Evolutionary conservation across 306 rosid genomes (phyloP).

Genomic region (Rubus parviflorus): DNA sequence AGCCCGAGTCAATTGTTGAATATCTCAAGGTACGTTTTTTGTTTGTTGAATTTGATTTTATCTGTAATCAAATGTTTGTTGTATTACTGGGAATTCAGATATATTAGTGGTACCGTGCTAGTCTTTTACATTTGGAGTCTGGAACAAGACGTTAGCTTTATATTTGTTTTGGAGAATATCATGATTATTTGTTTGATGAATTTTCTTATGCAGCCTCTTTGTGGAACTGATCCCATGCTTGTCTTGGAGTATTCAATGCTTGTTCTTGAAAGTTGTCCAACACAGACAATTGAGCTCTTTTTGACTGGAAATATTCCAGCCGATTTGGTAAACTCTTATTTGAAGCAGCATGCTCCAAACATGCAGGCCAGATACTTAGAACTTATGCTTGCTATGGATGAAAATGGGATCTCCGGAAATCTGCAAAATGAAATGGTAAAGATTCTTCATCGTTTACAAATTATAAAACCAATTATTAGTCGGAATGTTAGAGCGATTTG

Average conservation of each 20-base stretch:
- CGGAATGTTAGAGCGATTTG: not conserved
- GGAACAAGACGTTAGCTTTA: constrained; percentile 22
- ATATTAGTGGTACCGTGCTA: not conserved
- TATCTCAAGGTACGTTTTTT: constrained; percentile 79
- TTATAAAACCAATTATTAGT: not conserved
- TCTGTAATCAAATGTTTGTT: not conserved
- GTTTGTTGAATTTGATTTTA: constrained; percentile 18
- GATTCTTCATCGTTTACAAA: constrained; percentile 24
- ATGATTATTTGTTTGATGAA: constrained; percentile 18
- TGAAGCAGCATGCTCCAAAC: constrained; percentile 95
- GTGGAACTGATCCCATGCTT: constrained; percentile 91
- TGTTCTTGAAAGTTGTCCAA: constrained; percentile 96
- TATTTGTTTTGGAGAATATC: not conserved
- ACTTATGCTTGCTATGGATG: constrained; percentile 97
- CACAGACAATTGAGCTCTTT: constrained; percentile 92
- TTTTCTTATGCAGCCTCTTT: constrained; percentile 75
- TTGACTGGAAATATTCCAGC: constrained; percentile 95
- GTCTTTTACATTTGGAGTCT: constrained; percentile 12
- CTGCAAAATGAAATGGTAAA: constrained; percentile 98
- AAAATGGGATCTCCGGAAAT: constrained; percentile 85
- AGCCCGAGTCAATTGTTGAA: constrained; percentile 87
- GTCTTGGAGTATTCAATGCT: constrained; percentile 92
- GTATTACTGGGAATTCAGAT: not conserved
- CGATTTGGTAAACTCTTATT: constrained; percentile 91
- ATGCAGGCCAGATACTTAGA: constrained; percentile 93